phyloP scores from a whole-genome alignment of 169 alveolate genomes.

The Babesia ovata region DNA sequence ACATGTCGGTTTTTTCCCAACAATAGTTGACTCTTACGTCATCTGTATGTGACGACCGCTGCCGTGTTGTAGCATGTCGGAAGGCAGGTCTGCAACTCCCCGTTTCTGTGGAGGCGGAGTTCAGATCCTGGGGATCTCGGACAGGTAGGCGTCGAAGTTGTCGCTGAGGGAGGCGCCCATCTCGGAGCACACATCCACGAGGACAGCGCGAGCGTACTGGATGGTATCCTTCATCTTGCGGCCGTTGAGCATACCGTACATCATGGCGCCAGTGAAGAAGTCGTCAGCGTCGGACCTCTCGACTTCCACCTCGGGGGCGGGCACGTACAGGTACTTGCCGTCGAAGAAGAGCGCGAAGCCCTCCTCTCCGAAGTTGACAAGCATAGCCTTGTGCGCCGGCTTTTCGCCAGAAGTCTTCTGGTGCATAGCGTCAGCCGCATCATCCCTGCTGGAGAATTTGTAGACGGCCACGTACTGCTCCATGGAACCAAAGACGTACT shows the following conservation, averaged over 20 bases:
- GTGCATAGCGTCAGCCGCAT: background rate
- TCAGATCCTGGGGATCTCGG: background rate
- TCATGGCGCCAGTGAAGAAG: constrained; percentile 26
- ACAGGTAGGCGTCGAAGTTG: background rate
- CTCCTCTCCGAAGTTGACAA: constrained; percentile 18
- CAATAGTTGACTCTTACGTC: too few species aligned
- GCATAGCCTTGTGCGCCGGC: constrained; percentile 13
- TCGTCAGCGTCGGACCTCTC: constrained; percentile 32
- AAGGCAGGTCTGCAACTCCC: too few species aligned
- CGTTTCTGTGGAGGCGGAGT: too few species aligned
- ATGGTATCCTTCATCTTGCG: background rate
- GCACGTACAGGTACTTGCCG: constrained; percentile 12
- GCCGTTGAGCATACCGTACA: constrained; percentile 32
- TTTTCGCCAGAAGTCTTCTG: constrained; percentile 12
- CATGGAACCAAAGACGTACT: constrained; percentile 12
- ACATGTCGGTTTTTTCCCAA: too few species aligned
- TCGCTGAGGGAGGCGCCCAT: background rate
- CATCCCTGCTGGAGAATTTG: background rate
- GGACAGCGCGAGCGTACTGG: constrained; percentile 2
- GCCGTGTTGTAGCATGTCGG: too few species aligned
- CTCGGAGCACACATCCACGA: background rate
- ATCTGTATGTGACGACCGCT: too few species aligned
- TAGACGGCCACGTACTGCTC: constrained; percentile 10
- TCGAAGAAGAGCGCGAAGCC: constrained; percentile 20
- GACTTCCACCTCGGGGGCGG: constrained; percentile 15